These are phyloP conservation scores for Mortierella sp. DNA, from an alignment of 371 early-diverging fungal species.

Conservation along the genomic window DNA sequence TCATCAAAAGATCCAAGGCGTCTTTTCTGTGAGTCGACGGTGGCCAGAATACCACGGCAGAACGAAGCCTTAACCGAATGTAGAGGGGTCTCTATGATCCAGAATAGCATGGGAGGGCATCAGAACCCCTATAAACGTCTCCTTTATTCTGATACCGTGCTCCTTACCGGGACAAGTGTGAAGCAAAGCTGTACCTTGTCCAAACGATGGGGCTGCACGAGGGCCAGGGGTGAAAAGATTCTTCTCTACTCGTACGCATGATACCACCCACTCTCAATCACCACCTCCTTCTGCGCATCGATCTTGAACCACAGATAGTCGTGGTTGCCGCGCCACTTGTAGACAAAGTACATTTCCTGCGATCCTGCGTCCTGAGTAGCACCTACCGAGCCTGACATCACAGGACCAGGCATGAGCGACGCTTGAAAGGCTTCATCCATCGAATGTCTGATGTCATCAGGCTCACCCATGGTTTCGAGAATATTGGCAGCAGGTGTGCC, in stretches of 20 bases:
- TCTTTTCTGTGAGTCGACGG: too few species aligned
- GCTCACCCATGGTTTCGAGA: constrained; percentile 60
- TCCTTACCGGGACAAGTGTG: too few species aligned
- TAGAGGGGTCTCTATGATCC: too few species aligned
- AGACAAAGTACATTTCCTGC: constrained; percentile 59
- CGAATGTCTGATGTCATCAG: constrained; percentile 61
- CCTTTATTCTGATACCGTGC: too few species aligned
- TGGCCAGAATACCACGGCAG: too few species aligned
- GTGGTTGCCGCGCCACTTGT: constrained; percentile 72
- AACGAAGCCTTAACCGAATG: too few species aligned
- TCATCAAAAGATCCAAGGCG: too few species aligned
- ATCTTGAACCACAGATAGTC: constrained; percentile 73
- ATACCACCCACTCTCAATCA: constrained; percentile 61
- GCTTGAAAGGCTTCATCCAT: constrained; percentile 44
- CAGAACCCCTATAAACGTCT: too few species aligned
- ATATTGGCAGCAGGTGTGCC: constrained; percentile 59
- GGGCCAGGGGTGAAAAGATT: too few species aligned
- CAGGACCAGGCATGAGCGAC: constrained; percentile 58
- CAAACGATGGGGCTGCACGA: too few species aligned
- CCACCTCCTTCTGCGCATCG: constrained; percentile 59
- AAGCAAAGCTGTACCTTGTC: too few species aligned
- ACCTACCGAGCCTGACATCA: constrained; percentile 18
- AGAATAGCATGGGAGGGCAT: too few species aligned
- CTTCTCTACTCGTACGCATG: constrained; percentile 52
- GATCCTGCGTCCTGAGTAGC: not conserved